Conservation (phyloP, 805 yeast genomes). For the Candida sonorensis region DNA sequence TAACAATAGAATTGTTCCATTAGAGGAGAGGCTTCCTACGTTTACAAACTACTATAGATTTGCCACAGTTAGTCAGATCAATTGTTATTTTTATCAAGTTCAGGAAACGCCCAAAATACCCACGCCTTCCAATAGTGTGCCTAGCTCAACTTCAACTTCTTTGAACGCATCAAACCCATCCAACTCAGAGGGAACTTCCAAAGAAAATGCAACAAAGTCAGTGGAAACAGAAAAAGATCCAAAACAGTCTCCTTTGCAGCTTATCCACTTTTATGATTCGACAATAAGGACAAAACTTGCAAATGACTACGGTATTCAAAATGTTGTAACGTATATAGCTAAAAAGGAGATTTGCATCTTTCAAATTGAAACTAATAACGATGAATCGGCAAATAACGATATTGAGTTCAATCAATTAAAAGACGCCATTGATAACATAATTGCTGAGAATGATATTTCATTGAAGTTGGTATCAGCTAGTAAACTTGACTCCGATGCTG, state of each 20-base stretch:
- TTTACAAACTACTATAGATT: slow-evolving; percentile 26
- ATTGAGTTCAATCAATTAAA: slow-evolving; percentile 24
- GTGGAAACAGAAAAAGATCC: too few relatives aligned
- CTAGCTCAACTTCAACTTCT: too few relatives aligned
- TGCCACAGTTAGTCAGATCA: slow-evolving; percentile 20
- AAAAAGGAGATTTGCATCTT: slow-evolving; percentile 27
- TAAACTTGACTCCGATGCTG: slow-evolving; percentile 21
- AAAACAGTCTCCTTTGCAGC: slow-evolving; percentile 20
- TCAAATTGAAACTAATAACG: slow-evolving; percentile 19
- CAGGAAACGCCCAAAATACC: too few relatives aligned
- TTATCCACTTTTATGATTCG: slow-evolving; percentile 22
- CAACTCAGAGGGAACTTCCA: too few relatives aligned
- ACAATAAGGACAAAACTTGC: slow-evolving; percentile 18
- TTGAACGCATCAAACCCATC: too few relatives aligned
- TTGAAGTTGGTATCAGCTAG: slow-evolving; percentile 22
- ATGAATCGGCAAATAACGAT: slow-evolving; percentile 9
- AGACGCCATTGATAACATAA: slow-evolving; percentile 27
- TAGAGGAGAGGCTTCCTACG: slow-evolving; percentile 16
- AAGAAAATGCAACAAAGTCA: too few relatives aligned
- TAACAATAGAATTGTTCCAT: slow-evolving; percentile 1
- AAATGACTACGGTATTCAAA: slow-evolving; percentile 23
- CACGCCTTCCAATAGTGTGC: too few relatives aligned
- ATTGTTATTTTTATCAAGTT: slow-evolving; percentile 26
- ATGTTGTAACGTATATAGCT: slow-evolving; percentile 24
- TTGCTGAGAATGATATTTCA: slow-evolving; percentile 19